Base-by-base conservation (phyloP, 257 asterid species). In the Solanum medicagineum region DNA sequence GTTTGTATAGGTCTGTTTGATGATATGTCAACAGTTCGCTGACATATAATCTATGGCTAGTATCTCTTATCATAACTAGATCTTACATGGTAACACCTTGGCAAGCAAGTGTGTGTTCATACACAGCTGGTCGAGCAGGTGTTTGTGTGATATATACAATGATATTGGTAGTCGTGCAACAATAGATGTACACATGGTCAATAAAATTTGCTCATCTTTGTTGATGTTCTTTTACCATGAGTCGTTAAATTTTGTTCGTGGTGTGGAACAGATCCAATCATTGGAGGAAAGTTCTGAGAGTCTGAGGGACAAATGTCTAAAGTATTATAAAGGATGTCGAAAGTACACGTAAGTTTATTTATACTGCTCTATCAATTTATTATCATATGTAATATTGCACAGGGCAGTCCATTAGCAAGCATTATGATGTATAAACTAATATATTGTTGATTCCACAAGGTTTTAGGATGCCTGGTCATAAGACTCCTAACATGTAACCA, bases 281-380 rank as follows among this genome's bases (percentile, higher is more conserved):
- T 86, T 95, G 97, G 99, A 96, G 91, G 99, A 96, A 88, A 91
- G 89, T 88, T 97, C 97, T 26, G 99, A 96, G 85, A 89, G 87
- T 79, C 75, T 96, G 87, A 91, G 97, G 85, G 98, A 95, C 62
- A 92, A 94, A 90, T 91, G 98, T 79, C 88, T 94, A 80, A 96
- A 95, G 91, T 94, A 95, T 87, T 95, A 92, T 89, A 95, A 96
- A 94, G 98, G 98, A 84, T 93, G 95, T 87, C 94, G 97, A 85
- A 96, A 95, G 89, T 96, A 96, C 91, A 92, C 92, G 98, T 95
- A 92, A 93, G 98, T 85, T 56, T 68, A 73, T 84, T 49, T 8
- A 54, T 65, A 71, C 8, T 77, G 54, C 20, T 84, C 66, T 86
- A 53, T 85, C 40, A 22, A 55, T 29, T 75, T 51, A 83, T 75